Conservation (phyloP, 352 stramenopile genomes). For the Aphanomyces euteiches region DNA sequence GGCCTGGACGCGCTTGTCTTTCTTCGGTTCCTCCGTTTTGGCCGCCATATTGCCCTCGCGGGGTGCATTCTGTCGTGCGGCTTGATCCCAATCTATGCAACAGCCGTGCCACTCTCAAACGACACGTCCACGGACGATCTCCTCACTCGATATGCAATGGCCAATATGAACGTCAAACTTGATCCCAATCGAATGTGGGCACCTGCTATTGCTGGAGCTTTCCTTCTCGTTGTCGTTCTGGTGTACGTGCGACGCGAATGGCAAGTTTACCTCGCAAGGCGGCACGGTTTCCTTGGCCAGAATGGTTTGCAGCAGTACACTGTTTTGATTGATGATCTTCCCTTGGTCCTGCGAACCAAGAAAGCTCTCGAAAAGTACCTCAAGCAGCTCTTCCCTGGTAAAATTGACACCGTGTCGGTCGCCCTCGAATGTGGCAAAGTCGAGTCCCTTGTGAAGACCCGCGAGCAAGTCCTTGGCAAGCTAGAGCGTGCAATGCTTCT, state of each 20-base stretch:
- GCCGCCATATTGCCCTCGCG: constrained; percentile 57
- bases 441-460: constrained; percentile 66
- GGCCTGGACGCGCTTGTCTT: constrained; percentile 75
- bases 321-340: constrained; percentile 71
- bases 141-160: constrained; percentile 67
- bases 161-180: constrained; percentile 49
- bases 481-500: constrained; percentile 63
- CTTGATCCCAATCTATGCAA: constrained; percentile 71
- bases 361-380: constrained; percentile 76
- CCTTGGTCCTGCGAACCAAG: constrained; percentile 63
- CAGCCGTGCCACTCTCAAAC: constrained; percentile 34
- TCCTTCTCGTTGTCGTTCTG: constrained; percentile 54
- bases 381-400: constrained; percentile 62
- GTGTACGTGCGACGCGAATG: constrained; percentile 66
- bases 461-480: constrained; percentile 59
- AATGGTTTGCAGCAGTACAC: constrained; percentile 70
- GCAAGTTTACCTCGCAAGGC: constrained; percentile 64
- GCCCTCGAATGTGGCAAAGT: constrained; percentile 69
- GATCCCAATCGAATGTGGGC: constrained; percentile 62
- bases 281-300: constrained; percentile 69
- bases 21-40: constrained; percentile 64
- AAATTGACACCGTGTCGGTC: constrained; percentile 67
- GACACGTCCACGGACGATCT: constrained; percentile 38
- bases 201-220: constrained; percentile 57
- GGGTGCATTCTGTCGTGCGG: constrained; percentile 47